phyloP scores from a whole-genome alignment of 192 early-diverging fungal species.

The Coemansia sp. region DNA sequence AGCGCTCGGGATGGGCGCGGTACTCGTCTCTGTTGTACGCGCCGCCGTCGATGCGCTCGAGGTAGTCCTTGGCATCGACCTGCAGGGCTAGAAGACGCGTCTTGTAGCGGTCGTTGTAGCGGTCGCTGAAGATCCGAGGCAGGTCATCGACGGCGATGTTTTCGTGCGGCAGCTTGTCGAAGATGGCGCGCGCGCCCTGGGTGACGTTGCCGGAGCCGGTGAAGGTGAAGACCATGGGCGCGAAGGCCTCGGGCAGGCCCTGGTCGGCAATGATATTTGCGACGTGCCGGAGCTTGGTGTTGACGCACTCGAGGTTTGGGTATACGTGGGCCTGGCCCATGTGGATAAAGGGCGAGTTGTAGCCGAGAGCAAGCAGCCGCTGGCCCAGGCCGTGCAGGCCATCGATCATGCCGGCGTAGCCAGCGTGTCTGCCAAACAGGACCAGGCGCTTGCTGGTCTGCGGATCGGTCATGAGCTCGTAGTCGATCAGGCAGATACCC shows the following conservation, averaged over 20 bases:
- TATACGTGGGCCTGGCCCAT: conserved; percentile 74
- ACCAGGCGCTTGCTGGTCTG: conserved; percentile 70
- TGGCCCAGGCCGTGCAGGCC: conserved; percentile 88
- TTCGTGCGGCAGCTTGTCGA: conserved; percentile 88
- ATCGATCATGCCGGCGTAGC: conserved; percentile 94
- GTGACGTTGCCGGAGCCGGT: conserved; percentile 92
- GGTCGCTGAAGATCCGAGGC: conserved; percentile 55
- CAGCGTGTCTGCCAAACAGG: conserved; percentile 89
- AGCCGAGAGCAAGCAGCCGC: conserved; percentile 83
- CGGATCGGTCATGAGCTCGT: conserved; percentile 88
- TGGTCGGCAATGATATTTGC: conserved; percentile 83
- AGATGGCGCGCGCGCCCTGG: conserved; percentile 84
- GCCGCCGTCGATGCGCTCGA: conserved; percentile 69
- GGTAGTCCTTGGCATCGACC: conserved; percentile 76
- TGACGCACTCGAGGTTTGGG: conserved; percentile 61
- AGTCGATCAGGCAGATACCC: conserved; percentile 90
- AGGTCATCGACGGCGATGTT: conserved; percentile 74
- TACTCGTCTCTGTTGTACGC: conserved; percentile 67
- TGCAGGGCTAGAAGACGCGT: conserved; percentile 60
- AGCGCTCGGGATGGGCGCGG: conserved; percentile 70
- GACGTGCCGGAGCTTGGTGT: conserved; percentile 58
- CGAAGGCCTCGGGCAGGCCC: conserved; percentile 81
- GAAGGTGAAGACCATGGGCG: conserved; percentile 87
- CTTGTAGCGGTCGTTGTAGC: conserved; percentile 64
- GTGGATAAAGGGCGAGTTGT: conserved; percentile 91